Evolutionary conservation across 2,329 filamentous ascomycete species (phyloP).

Genomic region (Fusarium metavorans): DNA sequence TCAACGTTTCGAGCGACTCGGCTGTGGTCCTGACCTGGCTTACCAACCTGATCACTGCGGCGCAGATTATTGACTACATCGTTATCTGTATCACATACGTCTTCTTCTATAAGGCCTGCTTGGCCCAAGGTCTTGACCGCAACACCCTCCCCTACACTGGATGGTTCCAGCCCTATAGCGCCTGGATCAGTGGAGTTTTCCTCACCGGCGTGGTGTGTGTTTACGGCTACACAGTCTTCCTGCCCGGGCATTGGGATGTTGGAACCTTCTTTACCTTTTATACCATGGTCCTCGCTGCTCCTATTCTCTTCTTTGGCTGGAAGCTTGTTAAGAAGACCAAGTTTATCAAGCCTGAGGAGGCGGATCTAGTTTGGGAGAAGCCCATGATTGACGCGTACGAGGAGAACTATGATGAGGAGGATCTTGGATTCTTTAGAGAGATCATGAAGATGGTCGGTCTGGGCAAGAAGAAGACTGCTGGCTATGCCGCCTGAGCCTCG

Average conservation of each 20-base stretch:
- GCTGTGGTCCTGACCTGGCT: constrained; percentile 64
- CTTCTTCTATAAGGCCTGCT: constrained; percentile 62
- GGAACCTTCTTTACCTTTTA: constrained; percentile 64
- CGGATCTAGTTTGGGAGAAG: constrained; percentile 29
- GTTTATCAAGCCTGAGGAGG: constrained; percentile 22
- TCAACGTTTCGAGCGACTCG: constrained; percentile 60
- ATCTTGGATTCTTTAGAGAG: constrained; percentile 23
- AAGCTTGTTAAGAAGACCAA: constrained; percentile 25
- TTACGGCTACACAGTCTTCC: constrained; percentile 67
- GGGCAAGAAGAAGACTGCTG: constrained; percentile 1
- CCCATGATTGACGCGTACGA: constrained; percentile 28
- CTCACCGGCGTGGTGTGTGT: constrained; percentile 11
- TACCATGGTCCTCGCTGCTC: constrained; percentile 54
- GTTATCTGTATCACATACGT: constrained; percentile 61
- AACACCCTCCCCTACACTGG: constrained; percentile 66
- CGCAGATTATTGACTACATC: constrained; percentile 71
- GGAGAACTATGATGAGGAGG: constrained; percentile 10
- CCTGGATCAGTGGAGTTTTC: constrained; percentile 56
- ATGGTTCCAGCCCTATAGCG: constrained; percentile 67
- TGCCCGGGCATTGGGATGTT: constrained; percentile 56
- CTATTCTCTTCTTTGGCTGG: constrained; percentile 22
- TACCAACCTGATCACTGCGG: constrained; percentile 65
- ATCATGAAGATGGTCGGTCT: constrained; percentile 2
- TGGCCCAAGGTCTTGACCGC: constrained; percentile 64
- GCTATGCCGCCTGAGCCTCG: not conserved